Base-by-base conservation (phyloP, 768 basidiomycete species). In the Termitomyces sp. region DNA sequence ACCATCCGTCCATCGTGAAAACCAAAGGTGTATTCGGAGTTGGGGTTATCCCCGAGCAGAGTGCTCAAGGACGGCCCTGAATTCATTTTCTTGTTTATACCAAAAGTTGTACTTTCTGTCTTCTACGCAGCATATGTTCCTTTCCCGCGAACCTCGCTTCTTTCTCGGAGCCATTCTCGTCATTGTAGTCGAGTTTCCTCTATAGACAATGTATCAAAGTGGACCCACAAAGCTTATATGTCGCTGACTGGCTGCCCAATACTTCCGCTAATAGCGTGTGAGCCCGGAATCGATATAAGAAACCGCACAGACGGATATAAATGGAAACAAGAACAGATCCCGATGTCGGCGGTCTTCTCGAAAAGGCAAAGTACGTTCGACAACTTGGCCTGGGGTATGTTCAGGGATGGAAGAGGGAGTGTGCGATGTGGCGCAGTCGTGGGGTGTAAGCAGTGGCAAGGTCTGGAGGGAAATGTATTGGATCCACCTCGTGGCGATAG, bases 11-110 rank as follows among this genome's bases (percentile, higher is more conserved):
- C 20, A 57, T 63, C 27, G 67, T 70, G 31, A 80, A 78, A 68
- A 68, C 66, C 41, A 79, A 81, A 67, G 77, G 81, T 57, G 70
- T 74, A 18, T 63, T 61, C 36, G 65, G 58, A n/a, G 60, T 43
- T 56, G 68, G 59, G 18, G 50, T 46, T 4, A 64, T 66, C 16
- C 57, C 58, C 29, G 68, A 68, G 22, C 65, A 66, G 62, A 56
- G 62, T 59, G 61, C 65, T 46, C 61, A 60, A 48, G 50, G 54
- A 54, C 56, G 53, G 34, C 29, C 62, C 48, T 64, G 57, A 64
- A 63, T 47, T 44, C 46, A n/a, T 52, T 26, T 18, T 39, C n/a
- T 31, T 41, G 41, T 13, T 51, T 53, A 32, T 54, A 56, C 48
- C 42, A 49, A 50, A 29, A 52, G 26, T 20, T 52, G 50, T 52